Percentiles rank a stretch among this genome's conserved stretches.
These are phyloP conservation scores for Dactylellina drechsleri DNA, from an alignment of 2,329 filamentous ascomycete genomes.

Conservation along the genomic window DNA sequence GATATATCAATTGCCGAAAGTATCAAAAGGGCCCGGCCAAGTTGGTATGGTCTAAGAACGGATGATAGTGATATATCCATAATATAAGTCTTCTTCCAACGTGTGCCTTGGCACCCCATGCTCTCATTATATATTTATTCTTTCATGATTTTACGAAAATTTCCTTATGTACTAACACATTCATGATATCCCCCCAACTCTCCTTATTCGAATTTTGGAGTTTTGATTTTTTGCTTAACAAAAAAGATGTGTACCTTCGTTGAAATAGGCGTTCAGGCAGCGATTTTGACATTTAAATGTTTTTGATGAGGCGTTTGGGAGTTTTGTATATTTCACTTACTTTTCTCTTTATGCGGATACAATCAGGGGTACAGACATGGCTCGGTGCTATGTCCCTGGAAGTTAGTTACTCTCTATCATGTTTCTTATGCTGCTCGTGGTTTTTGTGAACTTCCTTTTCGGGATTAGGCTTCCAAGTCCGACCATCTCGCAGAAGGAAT, in stretches of 20 bases:
- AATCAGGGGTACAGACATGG: conserved; percentile 18
- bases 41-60: conserved; percentile 28
- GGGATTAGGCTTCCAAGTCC: not conserved
- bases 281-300: not conserved
- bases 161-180: no score
- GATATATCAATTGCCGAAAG: conserved; percentile 31
- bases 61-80: conserved; percentile 36
- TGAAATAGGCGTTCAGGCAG: no score
- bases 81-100: conserved; percentile 14
- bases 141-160: not conserved
- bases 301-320: not conserved
- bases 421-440: not conserved
- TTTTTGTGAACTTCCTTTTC: no score
- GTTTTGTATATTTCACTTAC: not conserved
- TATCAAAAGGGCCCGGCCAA: conserved; percentile 22
- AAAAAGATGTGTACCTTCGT: no score
- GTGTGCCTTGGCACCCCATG: not conserved
- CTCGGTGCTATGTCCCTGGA: conserved; percentile 5
- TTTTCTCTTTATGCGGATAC: not conserved
- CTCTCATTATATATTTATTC: not conserved
- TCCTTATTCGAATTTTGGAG: not conserved
- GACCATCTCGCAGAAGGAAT: not conserved
- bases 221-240: conserved; percentile 2
- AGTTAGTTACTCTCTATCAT: not conserved
- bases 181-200: not conserved